Base-by-base conservation (phyloP, 2,329 filamentous ascomycete genomes). In the Didymella glomerata region DNA sequence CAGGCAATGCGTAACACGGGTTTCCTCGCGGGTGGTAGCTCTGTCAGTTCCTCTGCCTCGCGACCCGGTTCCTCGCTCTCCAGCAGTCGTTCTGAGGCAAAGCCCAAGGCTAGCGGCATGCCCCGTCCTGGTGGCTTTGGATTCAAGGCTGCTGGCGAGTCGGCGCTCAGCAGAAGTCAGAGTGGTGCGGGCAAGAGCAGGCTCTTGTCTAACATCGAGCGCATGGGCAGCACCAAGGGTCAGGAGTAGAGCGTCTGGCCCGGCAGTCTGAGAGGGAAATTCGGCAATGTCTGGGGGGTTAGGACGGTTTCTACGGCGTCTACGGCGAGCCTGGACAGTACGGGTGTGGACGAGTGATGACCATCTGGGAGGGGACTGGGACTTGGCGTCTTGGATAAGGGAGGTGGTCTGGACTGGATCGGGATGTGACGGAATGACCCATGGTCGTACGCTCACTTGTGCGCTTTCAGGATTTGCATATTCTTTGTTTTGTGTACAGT, bases 131-230 rank as follows among this genome's bases (percentile, higher is more conserved):
- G 71, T 28, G 79, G 79, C 1, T 74, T 80, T 38, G 71, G 73
- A 7, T 73, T 68, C 49, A 65, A 67, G 10, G 74, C 75, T 11
- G 36, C 42, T 2, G 68, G 68, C 42, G 67, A 64, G 4, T 53
- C 67, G 2, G 73, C 70, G n/a, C 34, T 76, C 28, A 72, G 61
- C 24, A 67, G 74, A 41, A 77, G 73, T 47, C 71, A 70, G 32
- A 79, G 72, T 28, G 73, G 69, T 9, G 59, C 59, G 2, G 32
- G 52, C 44, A 84, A 91, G 69, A 91, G 89, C 71, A 88, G 90
- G 56, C 90, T 95, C 71, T 89, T 96, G 88, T 90, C 85, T 68
- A 92, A 90, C 18, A 95, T 96, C 75, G 92, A 96, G 82, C 87
- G 89, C 78, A 96, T 96, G 92, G 92, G 92, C 10, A 88, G 83